These are phyloP conservation scores for Aphanomyces euteiches DNA, from an alignment of 352 stramenopile genomes.

Conservation along the genomic window DNA sequence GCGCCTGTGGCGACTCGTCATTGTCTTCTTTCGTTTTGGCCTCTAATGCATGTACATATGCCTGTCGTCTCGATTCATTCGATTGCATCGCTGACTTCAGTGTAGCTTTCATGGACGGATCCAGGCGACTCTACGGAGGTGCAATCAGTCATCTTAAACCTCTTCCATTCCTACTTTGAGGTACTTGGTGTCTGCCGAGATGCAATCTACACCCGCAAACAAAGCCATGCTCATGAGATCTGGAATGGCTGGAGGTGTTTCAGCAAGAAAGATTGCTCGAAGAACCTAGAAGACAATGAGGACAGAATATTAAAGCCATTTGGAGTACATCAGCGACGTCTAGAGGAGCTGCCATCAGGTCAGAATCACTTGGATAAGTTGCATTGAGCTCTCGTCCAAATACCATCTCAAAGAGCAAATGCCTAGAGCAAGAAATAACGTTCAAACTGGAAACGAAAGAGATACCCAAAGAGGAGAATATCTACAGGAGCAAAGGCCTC, in stretches of 20 bases:
- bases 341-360: slow-evolving; percentile 48
- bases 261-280: not conserved
- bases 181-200: slow-evolving; percentile 36
- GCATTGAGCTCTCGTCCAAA: slow-evolving; percentile 54
- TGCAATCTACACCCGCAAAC: slow-evolving; percentile 39
- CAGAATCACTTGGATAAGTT: slow-evolving; percentile 42
- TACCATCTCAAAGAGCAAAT: slow-evolving; percentile 74
- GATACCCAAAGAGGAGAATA: slow-evolving; percentile 53
- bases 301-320: slow-evolving; percentile 12
- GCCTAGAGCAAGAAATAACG: slow-evolving; percentile 58
- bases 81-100: no score
- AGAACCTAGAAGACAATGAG: not conserved
- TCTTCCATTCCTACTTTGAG: not conserved
- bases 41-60: no score
- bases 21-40: no score
- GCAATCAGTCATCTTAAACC: not conserved
- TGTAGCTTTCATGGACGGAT: not conserved
- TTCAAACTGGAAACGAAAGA: not conserved
- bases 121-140: not conserved
- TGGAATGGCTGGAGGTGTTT: not conserved
- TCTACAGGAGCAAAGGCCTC: slow-evolving; percentile 67
- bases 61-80: no score
- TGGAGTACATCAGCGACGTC: slow-evolving; percentile 58
- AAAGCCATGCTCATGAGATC: not conserved
- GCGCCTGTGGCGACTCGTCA: no score